Base-by-base conservation (phyloP, 306 rosid species). In the Crotalaria pallida region DNA sequence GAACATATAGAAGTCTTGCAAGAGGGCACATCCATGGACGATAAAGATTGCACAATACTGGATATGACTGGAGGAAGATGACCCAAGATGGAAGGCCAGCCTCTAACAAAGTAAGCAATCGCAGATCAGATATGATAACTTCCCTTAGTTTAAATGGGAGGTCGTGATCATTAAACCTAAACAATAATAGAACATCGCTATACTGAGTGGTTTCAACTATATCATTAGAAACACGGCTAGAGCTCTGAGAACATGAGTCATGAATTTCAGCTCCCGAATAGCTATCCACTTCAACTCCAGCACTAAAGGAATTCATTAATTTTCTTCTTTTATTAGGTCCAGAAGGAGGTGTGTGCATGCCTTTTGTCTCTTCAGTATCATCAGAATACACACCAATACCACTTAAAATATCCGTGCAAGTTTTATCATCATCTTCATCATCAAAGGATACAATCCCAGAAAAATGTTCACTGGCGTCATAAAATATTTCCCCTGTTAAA, bases 11-110 rank as follows among this genome's bases (percentile, higher is more conserved):
- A 43, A 87, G 76, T 82, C 98, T 84, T 1, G 88, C 98, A 69
- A 94, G 84, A 0, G 90, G 98, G 75, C 97, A 94, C 98, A 94
- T 94, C 98, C 97, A 94, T 1, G 98, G 96, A 48, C 98, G 98
- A 85, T 94, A 94, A n/a, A 90, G 68, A 72, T 94, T 86, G 80
- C 91, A 83, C 65, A 94, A 80, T 55, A 83, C 97, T 1, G 98
- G 98, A 81, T 94, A 94, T 63, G 98, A 94, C 79, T 94, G 98
- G 75, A 94, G 98, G 80, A 94, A 87, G 79, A 94, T 76, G 53
- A 81, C 98, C 98, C 98, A 94, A 41, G 98, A 80, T 27, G 98
- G 98, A 75, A 94, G 97, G 67, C 98, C 97, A 21, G 97, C 97
- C 81, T 94, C 98, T 77, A 94, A 81, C 82, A 94, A 78, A 22